Evolutionary conservation across 441 rosid species (phyloP).

Genomic region (Aleurites moluccanus): DNA sequence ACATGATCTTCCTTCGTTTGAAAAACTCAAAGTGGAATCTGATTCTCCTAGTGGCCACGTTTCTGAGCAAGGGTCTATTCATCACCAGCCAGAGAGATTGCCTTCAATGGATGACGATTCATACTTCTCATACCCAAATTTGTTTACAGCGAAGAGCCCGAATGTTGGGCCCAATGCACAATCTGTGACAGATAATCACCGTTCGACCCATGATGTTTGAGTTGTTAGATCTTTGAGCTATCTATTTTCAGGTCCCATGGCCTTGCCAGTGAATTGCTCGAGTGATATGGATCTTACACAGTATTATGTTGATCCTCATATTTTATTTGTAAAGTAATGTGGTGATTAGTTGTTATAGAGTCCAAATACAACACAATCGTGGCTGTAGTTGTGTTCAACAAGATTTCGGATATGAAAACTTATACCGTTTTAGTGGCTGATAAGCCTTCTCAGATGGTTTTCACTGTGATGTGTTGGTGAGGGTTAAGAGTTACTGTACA

Average conservation of each 20-base stretch:
- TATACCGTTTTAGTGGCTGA: not conserved
- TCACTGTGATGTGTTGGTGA: not conserved
- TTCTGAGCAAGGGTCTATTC: conserved; percentile 29
- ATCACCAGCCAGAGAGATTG: conserved; percentile 55
- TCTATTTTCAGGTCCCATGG: conserved; percentile 2
- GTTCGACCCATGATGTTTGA: conserved; percentile 41
- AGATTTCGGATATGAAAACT: not conserved
- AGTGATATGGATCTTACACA: not conserved
- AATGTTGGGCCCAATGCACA: conserved; percentile 42
- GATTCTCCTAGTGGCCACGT: conserved; percentile 36
- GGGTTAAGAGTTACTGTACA: not conserved
- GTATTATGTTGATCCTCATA: not conserved
- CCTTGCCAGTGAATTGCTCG: not conserved
- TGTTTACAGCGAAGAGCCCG: conserved; percentile 48
- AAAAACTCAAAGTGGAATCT: conserved; percentile 28
- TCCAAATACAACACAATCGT: not conserved
- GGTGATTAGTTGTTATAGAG: conserved; percentile 2
- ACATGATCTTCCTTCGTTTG: conserved; percentile 30
- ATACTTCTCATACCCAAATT: conserved; percentile 72
- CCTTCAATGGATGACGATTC: conserved; percentile 77
- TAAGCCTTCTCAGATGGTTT: conserved; percentile 1
- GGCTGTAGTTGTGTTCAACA: not conserved
- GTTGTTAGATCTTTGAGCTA: not conserved
- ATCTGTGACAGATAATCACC: conserved; percentile 41
- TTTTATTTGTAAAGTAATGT: conserved; percentile 15